Evolutionary conservation across 1,284 basidiomycete species (phyloP).

Genomic region (Xerocomus amazonicus): DNA sequence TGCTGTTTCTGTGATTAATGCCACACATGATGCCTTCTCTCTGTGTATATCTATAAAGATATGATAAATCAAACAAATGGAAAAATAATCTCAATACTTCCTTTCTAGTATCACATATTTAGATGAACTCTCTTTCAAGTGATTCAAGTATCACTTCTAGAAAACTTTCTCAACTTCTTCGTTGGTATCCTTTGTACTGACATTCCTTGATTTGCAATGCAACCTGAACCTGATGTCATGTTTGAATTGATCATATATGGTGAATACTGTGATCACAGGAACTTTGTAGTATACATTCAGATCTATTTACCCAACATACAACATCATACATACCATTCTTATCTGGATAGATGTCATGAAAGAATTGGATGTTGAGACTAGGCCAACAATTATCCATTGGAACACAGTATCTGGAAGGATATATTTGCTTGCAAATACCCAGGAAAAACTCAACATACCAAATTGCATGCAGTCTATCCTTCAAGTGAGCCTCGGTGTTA

Average conservation of each 20-base stretch:
- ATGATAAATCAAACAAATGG: too few species aligned
- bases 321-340: background rate
- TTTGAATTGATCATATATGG: conserved; percentile 10
- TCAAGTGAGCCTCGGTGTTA: background rate
- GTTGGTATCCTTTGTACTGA: background rate
- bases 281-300: too few species aligned
- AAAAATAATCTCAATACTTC: background rate
- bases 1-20: background rate
- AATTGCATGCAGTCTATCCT: conserved; percentile 3
- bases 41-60: too few species aligned
- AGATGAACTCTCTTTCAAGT: background rate
- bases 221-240: background rate
- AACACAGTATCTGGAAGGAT: conserved; percentile 4
- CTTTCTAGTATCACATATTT: background rate
- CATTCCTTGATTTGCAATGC: background rate
- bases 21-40: background rate
- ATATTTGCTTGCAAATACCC: background rate
- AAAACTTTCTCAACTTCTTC: too few species aligned
- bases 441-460: background rate
- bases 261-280: conserved; percentile 6
- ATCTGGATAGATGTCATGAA: background rate
- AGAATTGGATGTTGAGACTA: background rate
- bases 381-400: conserved; percentile 5
- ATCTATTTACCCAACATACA: too few species aligned
- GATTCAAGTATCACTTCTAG: background rate